Evolutionary conservation across 2,329 filamentous ascomycete species (phyloP).

Genomic region (Fusarium euwallaceae): DNA sequence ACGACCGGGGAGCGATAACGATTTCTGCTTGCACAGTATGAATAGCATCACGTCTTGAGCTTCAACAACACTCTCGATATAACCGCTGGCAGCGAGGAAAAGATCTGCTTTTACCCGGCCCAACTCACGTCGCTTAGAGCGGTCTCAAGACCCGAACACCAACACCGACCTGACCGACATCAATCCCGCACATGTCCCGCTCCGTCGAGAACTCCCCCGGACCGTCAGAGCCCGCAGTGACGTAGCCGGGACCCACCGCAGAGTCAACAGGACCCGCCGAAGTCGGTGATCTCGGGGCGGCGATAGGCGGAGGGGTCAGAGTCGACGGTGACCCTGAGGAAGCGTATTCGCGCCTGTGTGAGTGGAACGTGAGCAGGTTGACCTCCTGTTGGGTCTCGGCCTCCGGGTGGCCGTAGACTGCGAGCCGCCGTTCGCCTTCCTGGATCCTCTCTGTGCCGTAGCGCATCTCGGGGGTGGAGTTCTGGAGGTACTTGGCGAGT

Average conservation of each 20-base stretch:
- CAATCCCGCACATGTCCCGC: neutral
- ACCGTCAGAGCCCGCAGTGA: slow-evolving; percentile 26
- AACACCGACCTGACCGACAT: neutral
- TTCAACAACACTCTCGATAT: neutral
- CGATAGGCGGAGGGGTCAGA: slow-evolving; percentile 37
- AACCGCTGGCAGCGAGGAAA: neutral
- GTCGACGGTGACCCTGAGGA: slow-evolving; percentile 21
- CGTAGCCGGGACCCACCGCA: slow-evolving; percentile 37
- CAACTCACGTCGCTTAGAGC: neutral
- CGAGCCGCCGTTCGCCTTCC: neutral
- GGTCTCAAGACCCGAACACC: neutral
- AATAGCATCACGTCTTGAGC: neutral
- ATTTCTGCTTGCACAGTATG: neutral
- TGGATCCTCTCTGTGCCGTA: slow-evolving; percentile 27
- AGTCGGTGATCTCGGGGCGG: slow-evolving; percentile 27
- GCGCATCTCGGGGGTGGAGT: slow-evolving; percentile 24
- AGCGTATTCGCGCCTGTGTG: slow-evolving; percentile 27
- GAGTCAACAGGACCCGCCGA: slow-evolving; percentile 30
- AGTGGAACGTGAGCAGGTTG: slow-evolving; percentile 32
- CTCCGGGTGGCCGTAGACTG: neutral
- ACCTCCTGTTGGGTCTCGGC: slow-evolving; percentile 14
- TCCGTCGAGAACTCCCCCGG: neutral
- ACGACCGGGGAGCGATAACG: neutral
- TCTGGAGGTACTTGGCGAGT: slow-evolving; percentile 28
- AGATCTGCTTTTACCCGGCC: neutral